A percentile compares a stretch with the other conserved stretches of the same genome.
Evolutionary conservation across 192 early-diverging fungal genomes (phyloP).

Genomic region (Linnemannia schmuckeri): DNA sequence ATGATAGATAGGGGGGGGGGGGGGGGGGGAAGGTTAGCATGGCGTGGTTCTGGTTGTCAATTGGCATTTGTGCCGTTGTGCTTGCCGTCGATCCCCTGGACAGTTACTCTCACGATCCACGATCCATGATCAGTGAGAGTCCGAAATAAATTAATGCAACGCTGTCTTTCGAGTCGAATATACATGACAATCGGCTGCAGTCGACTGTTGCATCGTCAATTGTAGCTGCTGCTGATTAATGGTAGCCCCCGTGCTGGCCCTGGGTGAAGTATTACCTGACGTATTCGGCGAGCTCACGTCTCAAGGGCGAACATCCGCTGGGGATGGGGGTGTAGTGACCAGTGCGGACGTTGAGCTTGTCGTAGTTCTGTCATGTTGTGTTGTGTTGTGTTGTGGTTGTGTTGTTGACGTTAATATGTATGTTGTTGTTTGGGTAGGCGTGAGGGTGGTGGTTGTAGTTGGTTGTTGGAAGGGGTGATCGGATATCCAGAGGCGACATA

Average conservation of each 20-base stretch:
- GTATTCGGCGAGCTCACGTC: conserved; percentile 92
- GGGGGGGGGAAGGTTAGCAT: background rate
- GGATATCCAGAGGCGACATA: background rate
- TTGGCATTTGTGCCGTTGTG: too few relatives aligned
- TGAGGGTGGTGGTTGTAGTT: conserved; percentile 1
- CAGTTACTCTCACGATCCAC: background rate
- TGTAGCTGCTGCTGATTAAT: background rate
- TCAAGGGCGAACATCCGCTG: conserved; percentile 93
- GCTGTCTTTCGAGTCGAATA: too few relatives aligned
- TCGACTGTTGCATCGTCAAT: background rate
- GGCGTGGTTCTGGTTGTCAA: too few relatives aligned
- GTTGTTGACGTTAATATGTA: background rate
- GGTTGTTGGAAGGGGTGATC: background rate
- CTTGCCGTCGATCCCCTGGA: too few relatives aligned
- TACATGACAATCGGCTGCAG: background rate
- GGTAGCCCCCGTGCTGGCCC: background rate
- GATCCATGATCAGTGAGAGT: background rate
- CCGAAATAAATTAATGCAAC: too few relatives aligned
- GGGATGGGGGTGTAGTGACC: conserved; percentile 99
- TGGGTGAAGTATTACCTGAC: conserved; percentile 65
- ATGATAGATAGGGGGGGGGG: background rate
- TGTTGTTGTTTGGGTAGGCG: background rate
- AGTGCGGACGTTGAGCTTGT: conserved; percentile 97
- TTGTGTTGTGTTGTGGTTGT: background rate
- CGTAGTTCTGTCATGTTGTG: conserved; percentile 80